Percentiles rank a stretch among this genome's conserved stretches.
phyloP scores from a whole-genome alignment of 345 rosid species.

The Populus davidiana region DNA sequence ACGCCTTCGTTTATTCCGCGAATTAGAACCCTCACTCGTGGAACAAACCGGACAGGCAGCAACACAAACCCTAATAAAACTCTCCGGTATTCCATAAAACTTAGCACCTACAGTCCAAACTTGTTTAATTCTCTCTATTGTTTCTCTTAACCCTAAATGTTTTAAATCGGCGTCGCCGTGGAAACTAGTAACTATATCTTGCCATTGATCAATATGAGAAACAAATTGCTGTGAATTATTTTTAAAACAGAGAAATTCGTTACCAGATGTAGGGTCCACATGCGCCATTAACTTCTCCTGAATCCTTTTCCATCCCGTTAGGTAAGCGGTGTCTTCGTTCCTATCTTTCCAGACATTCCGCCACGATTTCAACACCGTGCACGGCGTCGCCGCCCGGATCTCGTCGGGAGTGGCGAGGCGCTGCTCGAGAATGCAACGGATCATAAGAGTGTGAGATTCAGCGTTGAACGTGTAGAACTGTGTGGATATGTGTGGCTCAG shows the following conservation, averaged over 20 bases:
- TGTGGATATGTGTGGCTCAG: conserved; percentile 80
- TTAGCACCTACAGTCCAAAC: conserved; percentile 97
- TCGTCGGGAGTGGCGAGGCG: conserved; percentile 81
- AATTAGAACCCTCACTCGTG: conserved; percentile 64
- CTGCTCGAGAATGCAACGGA: conserved; percentile 77
- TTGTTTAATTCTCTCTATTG: conserved; percentile 90
- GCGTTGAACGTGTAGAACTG: conserved; percentile 98
- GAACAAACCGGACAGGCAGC: conserved; percentile 82
- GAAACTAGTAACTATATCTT: conserved; percentile 85
- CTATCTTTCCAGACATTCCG: conserved; percentile 97
- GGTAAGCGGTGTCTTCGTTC: conserved; percentile 96
- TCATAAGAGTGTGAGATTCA: conserved; percentile 91
- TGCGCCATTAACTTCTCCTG: conserved; percentile 88
- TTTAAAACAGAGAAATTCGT: conserved; percentile 82
- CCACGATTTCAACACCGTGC: conserved; percentile 83
- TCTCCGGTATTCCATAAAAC: conserved; percentile 94
- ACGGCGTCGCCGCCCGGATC: conserved; percentile 86
- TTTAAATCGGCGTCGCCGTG: conserved; percentile 93
- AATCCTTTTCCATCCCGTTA: conserved; percentile 97
- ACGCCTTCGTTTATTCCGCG: conserved; percentile 74
- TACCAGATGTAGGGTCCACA: conserved; percentile 66
- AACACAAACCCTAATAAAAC: conserved; percentile 94
- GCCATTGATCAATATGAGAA: conserved; percentile 90
- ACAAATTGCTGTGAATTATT: conserved; percentile 85
- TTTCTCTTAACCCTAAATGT: conserved; percentile 81